Conservation (phyloP, 2,329 filamentous ascomycete genomes). For the Stagonosporopsis rhizophila region DNA sequence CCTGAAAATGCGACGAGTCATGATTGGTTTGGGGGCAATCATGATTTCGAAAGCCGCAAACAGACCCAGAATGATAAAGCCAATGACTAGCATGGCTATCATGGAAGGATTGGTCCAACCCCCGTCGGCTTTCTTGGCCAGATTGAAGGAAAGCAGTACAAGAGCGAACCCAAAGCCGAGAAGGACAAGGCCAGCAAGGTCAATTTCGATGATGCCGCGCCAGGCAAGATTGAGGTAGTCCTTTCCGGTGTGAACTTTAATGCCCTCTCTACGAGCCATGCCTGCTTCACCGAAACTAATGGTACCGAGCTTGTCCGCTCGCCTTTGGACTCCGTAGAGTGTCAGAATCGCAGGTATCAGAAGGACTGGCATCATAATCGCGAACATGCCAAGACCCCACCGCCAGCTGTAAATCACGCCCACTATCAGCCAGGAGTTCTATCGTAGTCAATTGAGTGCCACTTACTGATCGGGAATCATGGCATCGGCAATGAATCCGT, state of each 20-base stretch:
- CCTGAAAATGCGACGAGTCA: neutral
- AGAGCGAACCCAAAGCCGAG: neutral
- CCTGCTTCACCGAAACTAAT: neutral
- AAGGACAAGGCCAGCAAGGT: neutral
- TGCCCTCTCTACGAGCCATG: neutral
- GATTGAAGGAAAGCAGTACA: neutral
- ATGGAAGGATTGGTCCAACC: neutral
- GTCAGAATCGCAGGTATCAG: neutral
- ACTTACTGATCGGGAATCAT: constrained; percentile 1
- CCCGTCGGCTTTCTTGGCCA: neutral
- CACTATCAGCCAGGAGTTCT: neutral
- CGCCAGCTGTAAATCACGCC: neutral
- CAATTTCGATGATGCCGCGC: neutral
- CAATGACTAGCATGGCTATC: neutral
- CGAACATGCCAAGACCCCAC: neutral
- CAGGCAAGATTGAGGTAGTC: constrained; percentile 2
- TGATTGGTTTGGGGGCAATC: neutral
- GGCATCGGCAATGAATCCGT: neutral
- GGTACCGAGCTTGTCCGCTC: constrained; percentile 1
- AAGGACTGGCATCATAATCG: neutral
- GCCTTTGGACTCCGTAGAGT: constrained; percentile 1
- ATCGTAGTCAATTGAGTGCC: too few relatives aligned
- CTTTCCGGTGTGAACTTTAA: neutral
- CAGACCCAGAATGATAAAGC: neutral
- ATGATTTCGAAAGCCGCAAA: neutral